Base-by-base conservation (phyloP, 305 asterid species). In the Fraxinus baroniana region DNA sequence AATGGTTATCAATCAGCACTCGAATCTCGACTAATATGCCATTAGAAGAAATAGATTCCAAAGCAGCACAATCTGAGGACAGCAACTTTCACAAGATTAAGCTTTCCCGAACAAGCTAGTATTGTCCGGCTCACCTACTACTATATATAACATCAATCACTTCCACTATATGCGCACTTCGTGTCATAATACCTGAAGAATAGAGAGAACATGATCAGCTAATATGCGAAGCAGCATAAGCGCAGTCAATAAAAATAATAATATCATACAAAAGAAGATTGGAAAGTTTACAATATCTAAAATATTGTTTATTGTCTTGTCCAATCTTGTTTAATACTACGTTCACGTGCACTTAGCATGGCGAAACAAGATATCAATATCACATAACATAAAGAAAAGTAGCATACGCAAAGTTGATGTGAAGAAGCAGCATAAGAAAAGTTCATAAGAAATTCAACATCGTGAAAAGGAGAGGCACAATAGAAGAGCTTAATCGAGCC, bases 1-100 rank as follows among this genome's bases (percentile, higher is more conserved):
- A 80, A 78, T 77, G 39, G 39, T 77, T 7, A 77, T 46, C 79
- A 80, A 18, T 8, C 52, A 81, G 32, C 77, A 81, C 83, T 62
- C 35, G 13, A 22, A 24, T 9, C 73, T 64, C 52, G 74, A 77
- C 84, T 41, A 32, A 76, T 36, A 78, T 60, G 79, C 83, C 52
- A 41, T 41, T 78, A 30, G 75, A 39, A 76, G 76, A 80, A 84
- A 84, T n/a, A 26, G 44, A 72, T 78, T 79, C 52, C 82, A 83
- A 74, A 81, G 78, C 86, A 82, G 83, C 77, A 74, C 18, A 74
- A 17, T 77, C 64, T 37, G 81, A 52, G 81, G 79, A 79, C 41
- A 52, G 9, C 12, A 62, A 73, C 26, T 17, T 41, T 37, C 80
- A 77, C 57, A 7, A 39, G 64, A 55, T 44, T 52, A 73, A 57